Percentiles rank a stretch among this genome's conserved stretches.
These are phyloP conservation scores for Phytopythium montanum DNA, from an alignment of 352 stramenopile species.

Conservation along the genomic window DNA sequence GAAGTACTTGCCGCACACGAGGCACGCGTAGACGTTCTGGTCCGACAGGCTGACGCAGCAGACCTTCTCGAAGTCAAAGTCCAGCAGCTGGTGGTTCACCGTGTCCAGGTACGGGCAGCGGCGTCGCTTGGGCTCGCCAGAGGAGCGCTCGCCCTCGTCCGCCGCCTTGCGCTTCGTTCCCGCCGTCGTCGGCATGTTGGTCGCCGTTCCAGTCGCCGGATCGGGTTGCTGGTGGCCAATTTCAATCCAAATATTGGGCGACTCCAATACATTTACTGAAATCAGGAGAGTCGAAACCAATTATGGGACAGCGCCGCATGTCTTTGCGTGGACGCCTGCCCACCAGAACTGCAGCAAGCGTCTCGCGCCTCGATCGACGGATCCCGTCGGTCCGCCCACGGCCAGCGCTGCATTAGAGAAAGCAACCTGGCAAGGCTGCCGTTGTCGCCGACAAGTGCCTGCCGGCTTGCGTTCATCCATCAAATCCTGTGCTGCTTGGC, in stretches of 20 bases:
- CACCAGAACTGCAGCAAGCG: neutral
- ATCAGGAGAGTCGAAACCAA: too few species aligned
- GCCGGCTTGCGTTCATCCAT: neutral
- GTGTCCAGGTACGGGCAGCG: slow-evolving; percentile 99
- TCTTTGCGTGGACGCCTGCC: neutral
- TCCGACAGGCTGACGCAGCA: slow-evolving; percentile 96
- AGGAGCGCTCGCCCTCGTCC: slow-evolving; percentile 11
- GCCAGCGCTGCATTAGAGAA: neutral
- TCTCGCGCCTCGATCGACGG: neutral
- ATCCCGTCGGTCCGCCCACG: too few species aligned
- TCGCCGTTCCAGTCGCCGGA: neutral
- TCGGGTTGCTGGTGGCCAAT: neutral
- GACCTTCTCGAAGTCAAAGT: slow-evolving; percentile 99
- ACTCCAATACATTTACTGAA: neutral
- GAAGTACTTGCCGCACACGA: slow-evolving; percentile 99
- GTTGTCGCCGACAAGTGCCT: too few species aligned
- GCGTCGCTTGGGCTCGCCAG: slow-evolving; percentile 46
- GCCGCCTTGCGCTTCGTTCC: slow-evolving; percentile 52
- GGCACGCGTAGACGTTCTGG: slow-evolving; percentile 98
- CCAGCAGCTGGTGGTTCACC: slow-evolving; percentile 95
- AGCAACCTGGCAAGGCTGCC: neutral
- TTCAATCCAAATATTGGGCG: too few species aligned
- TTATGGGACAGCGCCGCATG: neutral
- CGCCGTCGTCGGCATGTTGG: slow-evolving; percentile 18
- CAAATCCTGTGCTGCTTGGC: neutral